phyloP scores from a whole-genome alignment of 192 early-diverging fungal species.

The Umbelopsis isabellina region DNA sequence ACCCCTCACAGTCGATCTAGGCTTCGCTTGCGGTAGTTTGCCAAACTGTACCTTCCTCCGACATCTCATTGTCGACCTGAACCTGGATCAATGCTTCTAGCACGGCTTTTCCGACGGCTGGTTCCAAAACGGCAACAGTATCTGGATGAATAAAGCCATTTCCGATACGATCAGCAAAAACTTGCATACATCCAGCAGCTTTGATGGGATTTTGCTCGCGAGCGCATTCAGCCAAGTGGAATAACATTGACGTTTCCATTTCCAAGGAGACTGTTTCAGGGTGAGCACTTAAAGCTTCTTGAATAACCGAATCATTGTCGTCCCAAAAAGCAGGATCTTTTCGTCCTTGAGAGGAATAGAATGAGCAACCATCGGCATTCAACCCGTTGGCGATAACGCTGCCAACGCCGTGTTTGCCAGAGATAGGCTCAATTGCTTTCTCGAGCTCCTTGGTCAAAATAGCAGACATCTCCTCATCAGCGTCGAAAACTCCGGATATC shows the following conservation, averaged over 20 bases:
- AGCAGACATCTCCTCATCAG: conserved; percentile 61
- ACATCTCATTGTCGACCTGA: conserved; percentile 37
- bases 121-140: conserved; percentile 56
- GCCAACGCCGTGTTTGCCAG: conserved; percentile 11
- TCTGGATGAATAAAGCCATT: conserved; percentile 70
- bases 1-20: too few species aligned
- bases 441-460: conserved; percentile 38
- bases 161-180: conserved; percentile 77
- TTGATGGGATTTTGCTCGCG: conserved; percentile 52
- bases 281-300: conserved; percentile 44
- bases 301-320: conserved; percentile 69
- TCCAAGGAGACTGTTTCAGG: conserved; percentile 68
- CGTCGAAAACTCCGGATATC: conserved; percentile 61
- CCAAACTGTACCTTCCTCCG: conserved; percentile 52
- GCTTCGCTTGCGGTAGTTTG: conserved; percentile 7
- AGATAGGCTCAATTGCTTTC: conserved; percentile 34
- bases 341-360: conserved; percentile 87
- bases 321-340: conserved; percentile 74
- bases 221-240: conserved; percentile 73
- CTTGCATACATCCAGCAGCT: conserved; percentile 79
- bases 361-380: conserved; percentile 81
- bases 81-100: conserved; percentile 64
- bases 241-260: conserved; percentile 88
- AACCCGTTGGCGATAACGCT: conserved; percentile 54
- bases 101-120: conserved; percentile 57